phyloP scores from a whole-genome alignment of 176 grass and related monocot species.

The Stipa capillata region DNA sequence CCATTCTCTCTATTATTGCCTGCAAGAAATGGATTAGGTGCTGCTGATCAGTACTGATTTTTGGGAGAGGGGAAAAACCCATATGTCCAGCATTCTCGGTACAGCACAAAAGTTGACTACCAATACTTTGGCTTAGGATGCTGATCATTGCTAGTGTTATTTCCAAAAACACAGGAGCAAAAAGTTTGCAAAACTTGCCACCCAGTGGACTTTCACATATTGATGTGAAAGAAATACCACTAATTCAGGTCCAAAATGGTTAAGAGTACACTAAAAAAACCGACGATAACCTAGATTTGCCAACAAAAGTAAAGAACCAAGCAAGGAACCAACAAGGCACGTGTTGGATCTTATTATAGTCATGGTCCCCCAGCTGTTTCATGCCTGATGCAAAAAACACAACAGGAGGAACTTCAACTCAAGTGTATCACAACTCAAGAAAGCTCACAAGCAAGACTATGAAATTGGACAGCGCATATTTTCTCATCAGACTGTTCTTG shows the following conservation, averaged over 20 bases:
- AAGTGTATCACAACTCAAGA: neutral
- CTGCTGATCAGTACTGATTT: neutral
- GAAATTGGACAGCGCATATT: neutral
- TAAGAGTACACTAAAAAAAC: neutral
- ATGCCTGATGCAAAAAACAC: neutral
- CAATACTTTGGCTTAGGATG: neutral
- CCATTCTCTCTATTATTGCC: slow-evolving; percentile 54
- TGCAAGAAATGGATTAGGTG: slow-evolving; percentile 6
- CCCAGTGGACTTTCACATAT: neutral
- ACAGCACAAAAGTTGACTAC: neutral
- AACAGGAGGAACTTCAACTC: neutral
- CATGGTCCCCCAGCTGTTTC: neutral
- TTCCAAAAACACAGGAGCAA: no score
- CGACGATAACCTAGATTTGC: neutral
- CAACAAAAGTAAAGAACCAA: neutral
- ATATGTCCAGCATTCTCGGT: no score
- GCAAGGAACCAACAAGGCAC: neutral
- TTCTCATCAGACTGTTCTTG: neutral
- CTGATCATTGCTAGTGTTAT: no score
- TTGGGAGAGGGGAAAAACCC: neutral
- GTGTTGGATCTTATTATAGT: no score
- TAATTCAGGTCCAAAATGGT: neutral
- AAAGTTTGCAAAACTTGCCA: no score
- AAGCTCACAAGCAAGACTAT: no score
- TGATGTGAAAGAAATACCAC: neutral